Evolutionary conservation across 257 asterid species (phyloP).

Genomic region (Osmanthus fragrans): DNA sequence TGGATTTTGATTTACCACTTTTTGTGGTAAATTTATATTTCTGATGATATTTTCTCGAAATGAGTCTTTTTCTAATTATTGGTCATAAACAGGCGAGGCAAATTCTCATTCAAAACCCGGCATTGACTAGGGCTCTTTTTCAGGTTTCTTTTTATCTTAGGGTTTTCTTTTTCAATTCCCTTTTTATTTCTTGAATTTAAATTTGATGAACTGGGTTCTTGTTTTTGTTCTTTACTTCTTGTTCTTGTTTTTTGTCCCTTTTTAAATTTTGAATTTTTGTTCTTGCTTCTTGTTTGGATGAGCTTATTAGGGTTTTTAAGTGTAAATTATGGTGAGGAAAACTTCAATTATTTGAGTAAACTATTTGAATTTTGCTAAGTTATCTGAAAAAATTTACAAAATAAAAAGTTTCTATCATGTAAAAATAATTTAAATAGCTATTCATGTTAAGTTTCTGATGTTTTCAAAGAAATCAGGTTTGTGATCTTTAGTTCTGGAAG

Average conservation of each 20-base stretch:
- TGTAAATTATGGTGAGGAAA: neutral
- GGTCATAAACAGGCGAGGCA: constrained; percentile 95
- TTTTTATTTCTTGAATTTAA: neutral
- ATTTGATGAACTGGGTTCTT: neutral
- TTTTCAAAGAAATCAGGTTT: neutral
- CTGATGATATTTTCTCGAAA: too few species aligned
- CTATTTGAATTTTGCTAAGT: neutral
- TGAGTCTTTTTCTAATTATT: too few species aligned
- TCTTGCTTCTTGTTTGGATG: neutral
- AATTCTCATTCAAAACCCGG: constrained; percentile 89
- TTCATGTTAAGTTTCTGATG: constrained; percentile 7
- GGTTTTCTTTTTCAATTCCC: constrained; percentile 18
- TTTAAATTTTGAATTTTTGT: too few species aligned
- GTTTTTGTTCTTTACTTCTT: neutral
- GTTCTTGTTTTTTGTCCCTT: neutral
- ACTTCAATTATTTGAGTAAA: neutral
- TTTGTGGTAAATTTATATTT: too few species aligned
- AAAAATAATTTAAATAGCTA: neutral
- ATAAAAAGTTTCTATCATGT: neutral
- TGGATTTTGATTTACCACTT: neutral
- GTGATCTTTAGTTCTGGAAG: constrained; percentile 16
- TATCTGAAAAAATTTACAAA: neutral
- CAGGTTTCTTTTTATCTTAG: constrained; percentile 52
- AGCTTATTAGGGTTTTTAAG: constrained; percentile 6
- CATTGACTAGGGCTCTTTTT: constrained; percentile 83